Evolutionary conservation across 768 basidiomycete genomes (phyloP), one percentile per base, ranked within the genome.

Genomic region (Rhodosporidiobolus sp.): DNA sequence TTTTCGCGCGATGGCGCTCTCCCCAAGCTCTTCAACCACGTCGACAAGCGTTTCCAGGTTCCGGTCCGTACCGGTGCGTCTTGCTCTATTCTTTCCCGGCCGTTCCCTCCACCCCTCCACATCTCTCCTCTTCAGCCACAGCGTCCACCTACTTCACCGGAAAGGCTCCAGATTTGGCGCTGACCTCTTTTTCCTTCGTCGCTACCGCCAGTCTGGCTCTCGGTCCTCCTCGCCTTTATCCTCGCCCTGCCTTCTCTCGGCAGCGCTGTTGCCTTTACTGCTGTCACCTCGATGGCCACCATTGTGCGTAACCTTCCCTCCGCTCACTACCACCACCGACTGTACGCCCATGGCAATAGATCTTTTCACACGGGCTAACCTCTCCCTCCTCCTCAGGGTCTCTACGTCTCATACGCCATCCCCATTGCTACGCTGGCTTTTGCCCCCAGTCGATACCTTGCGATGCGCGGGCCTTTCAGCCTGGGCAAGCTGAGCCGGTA

Each of bases 1-100:
- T 91, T 90, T 77, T 85, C 88, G 7, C 85, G 90, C 49, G 90
- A 92, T 79, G 87, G 89, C 0, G 89, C 86, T 19, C 84, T 90
- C 34, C 89, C 90, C 72, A 84, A 78, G 48, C 89, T 87, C 80
- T 87, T 90, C 80, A 85, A 85, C 75, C 85, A 87, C 73, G 89
- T 90, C 48, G 86, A 86, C 79, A 65, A 80, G 19, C 83, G 83
- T 61, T 86, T 84, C 82, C 86, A 84, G 77, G 88, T 86, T 6
- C 90, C 90, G 4, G 84, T 89, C 65, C 85, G 89, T 19, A 88
- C 90, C 38, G 88, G 88, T 89, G 70, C 52, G 78, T 7, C 38
- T 14, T 7, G 8, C 14, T 43, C 14, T 14, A 43, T 43, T 43
- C 38, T 14, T n/a, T 43, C 38, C 38, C 38, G 38, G 38, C 38